Conservation (phyloP, 257 asterid genomes). For the Nicotiana obtusifolia region DNA sequence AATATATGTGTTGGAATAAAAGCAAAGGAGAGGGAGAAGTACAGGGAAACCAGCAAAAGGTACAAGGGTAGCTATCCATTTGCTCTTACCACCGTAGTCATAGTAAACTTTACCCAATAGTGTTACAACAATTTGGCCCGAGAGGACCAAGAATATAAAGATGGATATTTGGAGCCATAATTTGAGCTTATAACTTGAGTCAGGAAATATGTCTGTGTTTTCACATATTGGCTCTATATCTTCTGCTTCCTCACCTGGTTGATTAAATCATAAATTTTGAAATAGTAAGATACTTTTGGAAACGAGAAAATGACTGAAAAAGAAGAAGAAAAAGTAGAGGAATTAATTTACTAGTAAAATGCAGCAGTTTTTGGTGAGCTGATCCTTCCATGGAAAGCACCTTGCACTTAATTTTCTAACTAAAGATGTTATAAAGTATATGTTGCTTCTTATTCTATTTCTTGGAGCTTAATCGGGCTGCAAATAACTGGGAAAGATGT, state of each 20-base stretch:
- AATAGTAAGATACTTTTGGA: no score
- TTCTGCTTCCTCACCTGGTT: neutral
- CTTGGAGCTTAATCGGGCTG: no score
- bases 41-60: conserved; percentile 52
- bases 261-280: no score
- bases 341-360: no score
- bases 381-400: no score
- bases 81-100: conserved; percentile 58
- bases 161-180: conserved; percentile 54
- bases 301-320: no score
- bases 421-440: no score
- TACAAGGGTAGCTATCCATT: conserved; percentile 53
- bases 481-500: no score
- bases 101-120: conserved; percentile 52
- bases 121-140: conserved; percentile 44
- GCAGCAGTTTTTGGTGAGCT: no score
- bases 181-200: neutral
- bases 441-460: no score
- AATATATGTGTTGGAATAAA: neutral
- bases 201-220: neutral
- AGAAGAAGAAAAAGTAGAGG: no score
- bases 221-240: neutral
- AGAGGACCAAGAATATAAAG: conserved; percentile 33
- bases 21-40: conserved; percentile 50
- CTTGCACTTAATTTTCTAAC: no score